A percentile compares a stretch with the other conserved stretches of the same genome.
Conservation (phyloP, 768 basidiomycete genomes). For the Mycena polygramma region DNA sequence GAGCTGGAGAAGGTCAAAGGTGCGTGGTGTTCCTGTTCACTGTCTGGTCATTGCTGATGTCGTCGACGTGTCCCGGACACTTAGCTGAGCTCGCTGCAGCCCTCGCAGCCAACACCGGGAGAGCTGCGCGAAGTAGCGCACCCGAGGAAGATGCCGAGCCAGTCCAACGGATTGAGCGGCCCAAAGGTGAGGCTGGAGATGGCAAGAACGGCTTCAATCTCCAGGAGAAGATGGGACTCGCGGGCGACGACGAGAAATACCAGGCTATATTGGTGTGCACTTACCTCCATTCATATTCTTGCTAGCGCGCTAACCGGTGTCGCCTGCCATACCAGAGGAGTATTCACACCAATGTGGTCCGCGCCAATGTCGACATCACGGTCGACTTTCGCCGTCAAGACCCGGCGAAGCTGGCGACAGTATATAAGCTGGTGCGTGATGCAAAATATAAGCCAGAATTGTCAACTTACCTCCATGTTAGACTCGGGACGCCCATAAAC, state of each 20-base stretch:
- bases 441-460: too few species aligned
- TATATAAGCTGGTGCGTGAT: background rate
- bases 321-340: background rate
- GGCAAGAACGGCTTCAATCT: background rate
- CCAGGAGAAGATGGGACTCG: background rate
- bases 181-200: background rate
- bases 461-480: too few species aligned
- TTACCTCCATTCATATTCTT: too few species aligned
- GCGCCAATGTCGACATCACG: background rate
- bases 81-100: too few species aligned
- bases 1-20: too few species aligned
- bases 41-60: too few species aligned
- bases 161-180: background rate
- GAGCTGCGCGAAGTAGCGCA: too few species aligned
- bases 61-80: too few species aligned
- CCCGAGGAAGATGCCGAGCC: too few species aligned
- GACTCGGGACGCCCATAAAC: background rate
- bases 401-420: background rate
- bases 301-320: background rate
- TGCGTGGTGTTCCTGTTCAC: too few species aligned
- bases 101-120: too few species aligned
- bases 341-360: too few species aligned
- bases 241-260: background rate
- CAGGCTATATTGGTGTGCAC: background rate
- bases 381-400: background rate